Evolutionary conservation across 2,329 filamentous ascomycete species (phyloP).

Genomic region (Graphiopsis chlorocephala): DNA sequence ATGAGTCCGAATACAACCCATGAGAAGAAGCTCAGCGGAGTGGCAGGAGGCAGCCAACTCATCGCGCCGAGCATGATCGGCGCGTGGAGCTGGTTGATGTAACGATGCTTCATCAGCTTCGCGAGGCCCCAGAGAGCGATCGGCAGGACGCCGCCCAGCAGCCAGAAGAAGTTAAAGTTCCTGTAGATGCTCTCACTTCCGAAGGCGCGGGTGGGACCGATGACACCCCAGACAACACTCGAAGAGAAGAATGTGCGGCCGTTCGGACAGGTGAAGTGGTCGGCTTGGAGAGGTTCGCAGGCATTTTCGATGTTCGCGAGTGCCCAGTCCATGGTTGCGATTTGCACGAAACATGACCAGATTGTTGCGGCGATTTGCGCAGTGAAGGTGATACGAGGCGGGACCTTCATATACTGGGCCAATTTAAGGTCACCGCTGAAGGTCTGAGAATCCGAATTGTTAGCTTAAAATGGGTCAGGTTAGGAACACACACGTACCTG

Average conservation of each 20-base stretch:
- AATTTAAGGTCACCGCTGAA: constrained; percentile 85
- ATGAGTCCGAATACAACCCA: constrained; percentile 83
- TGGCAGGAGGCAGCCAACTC: constrained; percentile 80
- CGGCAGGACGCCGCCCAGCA: constrained; percentile 71
- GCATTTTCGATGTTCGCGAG: constrained; percentile 72
- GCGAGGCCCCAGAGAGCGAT: constrained; percentile 69
- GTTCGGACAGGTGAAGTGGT: constrained; percentile 83
- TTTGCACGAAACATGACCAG: constrained; percentile 76
- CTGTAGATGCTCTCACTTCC: constrained; percentile 72
- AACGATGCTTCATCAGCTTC: constrained; percentile 19
- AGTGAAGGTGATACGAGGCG: constrained; percentile 72
- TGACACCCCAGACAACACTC: constrained; percentile 81
- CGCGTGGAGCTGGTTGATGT: constrained; percentile 22
- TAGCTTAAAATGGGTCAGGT: not conserved
- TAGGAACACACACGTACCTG: constrained; percentile 42
- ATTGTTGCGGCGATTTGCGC: constrained; percentile 74
- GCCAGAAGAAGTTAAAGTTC: constrained; percentile 76
- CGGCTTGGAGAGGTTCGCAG: constrained; percentile 76
- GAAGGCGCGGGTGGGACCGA: constrained; percentile 80
- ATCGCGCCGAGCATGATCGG: constrained; percentile 81
- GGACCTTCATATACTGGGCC: constrained; percentile 85
- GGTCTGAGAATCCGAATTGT: constrained; percentile 44
- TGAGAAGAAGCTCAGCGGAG: constrained; percentile 78
- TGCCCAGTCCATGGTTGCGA: constrained; percentile 87
- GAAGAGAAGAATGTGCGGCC: constrained; percentile 88